phyloP scores from a whole-genome alignment of 2,329 filamentous ascomycete genomes.

The Piedraia hortae region DNA sequence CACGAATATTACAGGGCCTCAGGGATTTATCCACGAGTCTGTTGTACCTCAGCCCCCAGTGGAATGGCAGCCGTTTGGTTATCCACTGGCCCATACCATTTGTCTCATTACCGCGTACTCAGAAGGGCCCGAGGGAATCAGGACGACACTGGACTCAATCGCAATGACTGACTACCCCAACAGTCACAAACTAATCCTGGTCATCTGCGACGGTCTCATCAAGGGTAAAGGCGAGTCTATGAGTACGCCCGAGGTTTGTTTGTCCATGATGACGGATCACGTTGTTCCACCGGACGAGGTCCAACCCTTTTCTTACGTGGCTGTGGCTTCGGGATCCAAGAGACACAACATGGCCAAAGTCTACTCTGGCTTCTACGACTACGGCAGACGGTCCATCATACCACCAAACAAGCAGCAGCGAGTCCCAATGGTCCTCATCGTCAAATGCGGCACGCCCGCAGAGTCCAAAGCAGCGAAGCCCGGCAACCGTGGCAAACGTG shows the following conservation, averaged over 20 bases:
- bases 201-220: conserved; percentile 92
- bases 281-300: conserved; percentile 58
- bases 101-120: conserved; percentile 94
- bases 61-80: conserved; percentile 94
- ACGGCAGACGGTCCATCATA: conserved; percentile 54
- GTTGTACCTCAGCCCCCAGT: conserved; percentile 89
- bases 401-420: conserved; percentile 74
- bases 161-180: conserved; percentile 97
- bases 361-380: conserved; percentile 95
- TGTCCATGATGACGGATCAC: conserved; percentile 87
- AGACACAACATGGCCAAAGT: conserved; percentile 99
- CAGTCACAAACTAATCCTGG: conserved; percentile 89
- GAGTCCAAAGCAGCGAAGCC: conserved; percentile 63
- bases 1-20: conserved; percentile 46
- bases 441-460: conserved; percentile 83
- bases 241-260: conserved; percentile 68
- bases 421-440: conserved; percentile 88
- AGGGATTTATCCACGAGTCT: conserved; percentile 85
- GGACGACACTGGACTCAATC: conserved; percentile 84
- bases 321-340: conserved; percentile 83
- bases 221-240: conserved; percentile 73
- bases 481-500: conserved; percentile 91
- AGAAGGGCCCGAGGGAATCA: conserved; percentile 73
- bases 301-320: conserved; percentile 78
- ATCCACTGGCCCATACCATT: conserved; percentile 74